A percentile compares a stretch with the other conserved stretches of the same genome.
phyloP scores from a whole-genome alignment of 805 yeast genomes.

The Saccharomycopsis fermentans region DNA sequence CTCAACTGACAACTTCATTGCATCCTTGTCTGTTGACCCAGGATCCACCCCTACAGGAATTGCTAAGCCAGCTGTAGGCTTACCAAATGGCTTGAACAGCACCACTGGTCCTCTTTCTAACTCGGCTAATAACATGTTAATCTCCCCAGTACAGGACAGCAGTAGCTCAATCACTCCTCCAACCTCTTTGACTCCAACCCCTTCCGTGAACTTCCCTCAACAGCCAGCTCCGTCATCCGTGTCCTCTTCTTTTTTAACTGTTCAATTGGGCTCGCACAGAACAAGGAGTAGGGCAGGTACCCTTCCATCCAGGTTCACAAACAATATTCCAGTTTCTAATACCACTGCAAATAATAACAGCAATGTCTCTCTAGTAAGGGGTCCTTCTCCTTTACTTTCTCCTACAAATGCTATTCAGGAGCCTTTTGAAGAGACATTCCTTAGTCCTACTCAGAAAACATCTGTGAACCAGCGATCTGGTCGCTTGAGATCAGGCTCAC shows the following conservation, averaged over 20 bases:
- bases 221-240: not conserved
- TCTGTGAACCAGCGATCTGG: slow-evolving; percentile 9
- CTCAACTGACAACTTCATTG: not conserved
- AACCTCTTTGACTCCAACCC: not conserved
- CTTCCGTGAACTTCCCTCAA: not conserved
- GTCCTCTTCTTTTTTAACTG: not conserved
- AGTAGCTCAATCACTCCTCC: not conserved
- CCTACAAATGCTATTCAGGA: slow-evolving; percentile 4
- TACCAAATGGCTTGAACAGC: not conserved
- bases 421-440: slow-evolving; percentile 18
- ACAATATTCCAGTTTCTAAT: slow-evolving; percentile 22
- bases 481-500: slow-evolving; percentile 48
- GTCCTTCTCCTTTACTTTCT: slow-evolving; percentile 14
- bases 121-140: not conserved
- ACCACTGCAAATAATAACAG: slow-evolving; percentile 19
- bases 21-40: not conserved
- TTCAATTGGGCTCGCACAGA: slow-evolving; percentile 33
- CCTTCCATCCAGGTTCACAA: slow-evolving; percentile 50
- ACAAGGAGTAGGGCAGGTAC: slow-evolving; percentile 73
- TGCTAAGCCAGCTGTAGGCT: too few relatives aligned
- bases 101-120: not conserved
- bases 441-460: slow-evolving; percentile 20
- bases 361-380: slow-evolving; percentile 19
- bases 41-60: too few relatives aligned
- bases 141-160: not conserved